A percentile compares a stretch with the other conserved stretches of the same genome.
These are phyloP conservation scores for Albugo candida DNA, from an alignment of 352 stramenopile species.

Conservation along the genomic window DNA sequence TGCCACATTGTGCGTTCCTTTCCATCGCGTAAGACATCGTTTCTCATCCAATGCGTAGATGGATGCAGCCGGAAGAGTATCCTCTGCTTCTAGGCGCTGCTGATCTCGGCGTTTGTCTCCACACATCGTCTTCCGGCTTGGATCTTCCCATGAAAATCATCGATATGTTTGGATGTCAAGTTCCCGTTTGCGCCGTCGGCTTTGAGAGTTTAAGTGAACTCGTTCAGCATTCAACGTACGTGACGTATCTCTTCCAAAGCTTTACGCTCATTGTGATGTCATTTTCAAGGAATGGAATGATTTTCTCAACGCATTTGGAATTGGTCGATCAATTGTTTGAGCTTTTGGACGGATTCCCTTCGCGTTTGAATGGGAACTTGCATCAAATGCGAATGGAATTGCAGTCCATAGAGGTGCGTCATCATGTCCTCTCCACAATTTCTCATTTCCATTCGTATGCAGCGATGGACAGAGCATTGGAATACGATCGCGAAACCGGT, in stretches of 20 bases:
- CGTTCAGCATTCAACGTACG: slow-evolving; percentile 86
- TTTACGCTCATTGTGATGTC: no score
- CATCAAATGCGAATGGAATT: background rate
- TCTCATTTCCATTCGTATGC: no score
- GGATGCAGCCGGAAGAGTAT: slow-evolving; percentile 95
- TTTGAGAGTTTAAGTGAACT: slow-evolving; percentile 96
- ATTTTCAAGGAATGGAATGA: slow-evolving; percentile 63
- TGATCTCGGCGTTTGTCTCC: slow-evolving; percentile 96
- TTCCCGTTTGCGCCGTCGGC: slow-evolving; percentile 91
- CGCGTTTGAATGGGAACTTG: slow-evolving; percentile 3
- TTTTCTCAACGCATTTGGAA: slow-evolving; percentile 40
- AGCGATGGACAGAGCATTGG: no score
- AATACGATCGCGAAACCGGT: no score
- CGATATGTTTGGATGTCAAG: slow-evolving; percentile 96
- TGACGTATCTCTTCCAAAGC: no score
- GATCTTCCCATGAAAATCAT: slow-evolving; percentile 99
- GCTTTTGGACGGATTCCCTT: slow-evolving; percentile 38
- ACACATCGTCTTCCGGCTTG: slow-evolving; percentile 95
- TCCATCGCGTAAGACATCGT: background rate
- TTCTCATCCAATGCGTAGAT: slow-evolving; percentile 22
- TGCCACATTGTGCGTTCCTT: slow-evolving; percentile 45
- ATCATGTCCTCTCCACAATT: background rate
- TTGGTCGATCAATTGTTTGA: slow-evolving; percentile 36
- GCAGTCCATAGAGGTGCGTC: background rate
- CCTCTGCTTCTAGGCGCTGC: slow-evolving; percentile 85